Conservation (phyloP, 768 basidiomycete species). For the Tulasnella sp. region DNA sequence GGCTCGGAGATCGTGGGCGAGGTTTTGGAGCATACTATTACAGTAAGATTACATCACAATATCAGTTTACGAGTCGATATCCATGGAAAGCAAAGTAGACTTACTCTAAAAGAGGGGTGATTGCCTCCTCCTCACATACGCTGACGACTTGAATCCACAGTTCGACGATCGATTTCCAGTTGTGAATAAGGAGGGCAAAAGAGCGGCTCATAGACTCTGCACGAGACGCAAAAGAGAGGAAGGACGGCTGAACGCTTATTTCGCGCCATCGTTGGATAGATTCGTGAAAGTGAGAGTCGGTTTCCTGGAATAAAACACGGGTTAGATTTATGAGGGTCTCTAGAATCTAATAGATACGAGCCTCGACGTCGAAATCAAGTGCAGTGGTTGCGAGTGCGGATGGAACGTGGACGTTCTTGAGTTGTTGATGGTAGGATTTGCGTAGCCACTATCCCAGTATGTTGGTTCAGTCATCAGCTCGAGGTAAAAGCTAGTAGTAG, state of each 20-base stretch:
- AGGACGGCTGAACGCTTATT: slow-evolving; percentile 66
- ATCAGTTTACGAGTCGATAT: slow-evolving; percentile 10
- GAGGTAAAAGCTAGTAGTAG: neutral
- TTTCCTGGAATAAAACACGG: slow-evolving; percentile 38
- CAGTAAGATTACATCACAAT: neutral
- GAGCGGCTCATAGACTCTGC: slow-evolving; percentile 54
- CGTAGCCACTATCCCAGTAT: neutral
- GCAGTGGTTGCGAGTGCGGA: slow-evolving; percentile 42
- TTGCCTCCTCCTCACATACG: slow-evolving; percentile 55
- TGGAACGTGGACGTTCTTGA: slow-evolving; percentile 63
- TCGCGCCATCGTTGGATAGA: slow-evolving; percentile 66
- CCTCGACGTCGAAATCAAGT: slow-evolving; percentile 48
- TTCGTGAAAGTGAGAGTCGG: slow-evolving; percentile 66
- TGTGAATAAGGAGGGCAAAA: slow-evolving; percentile 70
- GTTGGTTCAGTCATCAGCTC: neutral
- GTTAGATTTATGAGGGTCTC: neutral
- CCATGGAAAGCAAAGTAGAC: slow-evolving; percentile 22
- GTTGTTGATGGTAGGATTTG: slow-evolving; percentile 51
- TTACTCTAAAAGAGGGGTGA: slow-evolving; percentile 67
- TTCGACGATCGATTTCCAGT: slow-evolving; percentile 57
- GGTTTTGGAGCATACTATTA: slow-evolving; percentile 60
- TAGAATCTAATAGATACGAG: neutral
- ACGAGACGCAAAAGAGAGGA: slow-evolving; percentile 55
- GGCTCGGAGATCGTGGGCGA: slow-evolving; percentile 69
- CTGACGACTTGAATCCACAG: slow-evolving; percentile 52